Percentiles rank a stretch among this genome's conserved stretches.
phyloP scores from a whole-genome alignment of 2,329 filamentous ascomycete species.

The Diaporthe ilicicola region DNA sequence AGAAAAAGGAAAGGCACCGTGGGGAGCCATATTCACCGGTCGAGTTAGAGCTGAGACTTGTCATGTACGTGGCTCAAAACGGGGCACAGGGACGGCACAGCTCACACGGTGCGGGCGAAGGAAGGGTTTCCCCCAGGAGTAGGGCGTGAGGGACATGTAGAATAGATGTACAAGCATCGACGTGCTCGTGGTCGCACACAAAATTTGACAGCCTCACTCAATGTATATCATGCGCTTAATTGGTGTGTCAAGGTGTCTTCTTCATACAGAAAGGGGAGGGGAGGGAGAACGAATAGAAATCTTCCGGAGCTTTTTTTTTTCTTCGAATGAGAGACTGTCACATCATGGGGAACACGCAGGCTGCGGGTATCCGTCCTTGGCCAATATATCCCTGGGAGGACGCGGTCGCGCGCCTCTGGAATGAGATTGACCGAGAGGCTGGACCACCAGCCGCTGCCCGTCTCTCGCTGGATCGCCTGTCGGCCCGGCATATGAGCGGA shows the following conservation, averaged over 20 bases:
- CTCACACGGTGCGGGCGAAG: not conserved
- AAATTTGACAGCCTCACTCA: constrained; percentile 1
- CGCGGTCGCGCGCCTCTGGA: constrained; percentile 2
- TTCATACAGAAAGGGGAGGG: not conserved
- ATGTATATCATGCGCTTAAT: not conserved
- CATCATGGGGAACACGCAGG: not conserved
- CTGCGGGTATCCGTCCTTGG: not conserved
- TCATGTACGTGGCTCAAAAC: constrained; percentile 25
- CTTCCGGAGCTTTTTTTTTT: not conserved
- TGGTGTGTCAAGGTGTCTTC: constrained; percentile 8
- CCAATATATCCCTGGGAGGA: not conserved
- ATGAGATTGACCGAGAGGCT: constrained; percentile 8
- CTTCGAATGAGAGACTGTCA: not conserved
- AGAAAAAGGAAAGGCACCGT: not conserved
- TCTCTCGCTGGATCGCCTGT: not conserved
- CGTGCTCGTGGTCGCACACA: not conserved
- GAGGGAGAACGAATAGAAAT: not conserved
- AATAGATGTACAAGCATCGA: not conserved
- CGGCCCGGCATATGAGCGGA: constrained; percentile 15
- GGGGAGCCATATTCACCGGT: constrained; percentile 6
- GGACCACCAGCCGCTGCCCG: constrained; percentile 15
- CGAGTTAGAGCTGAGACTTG: constrained; percentile 19
- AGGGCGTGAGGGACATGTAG: not conserved
- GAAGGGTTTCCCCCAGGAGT: not conserved
- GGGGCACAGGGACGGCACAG: constrained; percentile 19